A percentile compares a stretch with the other conserved stretches of the same genome.
These are phyloP conservation scores for Hypomyces rosellus DNA, from an alignment of 2,329 filamentous ascomycete genomes.

Conservation along the genomic window DNA sequence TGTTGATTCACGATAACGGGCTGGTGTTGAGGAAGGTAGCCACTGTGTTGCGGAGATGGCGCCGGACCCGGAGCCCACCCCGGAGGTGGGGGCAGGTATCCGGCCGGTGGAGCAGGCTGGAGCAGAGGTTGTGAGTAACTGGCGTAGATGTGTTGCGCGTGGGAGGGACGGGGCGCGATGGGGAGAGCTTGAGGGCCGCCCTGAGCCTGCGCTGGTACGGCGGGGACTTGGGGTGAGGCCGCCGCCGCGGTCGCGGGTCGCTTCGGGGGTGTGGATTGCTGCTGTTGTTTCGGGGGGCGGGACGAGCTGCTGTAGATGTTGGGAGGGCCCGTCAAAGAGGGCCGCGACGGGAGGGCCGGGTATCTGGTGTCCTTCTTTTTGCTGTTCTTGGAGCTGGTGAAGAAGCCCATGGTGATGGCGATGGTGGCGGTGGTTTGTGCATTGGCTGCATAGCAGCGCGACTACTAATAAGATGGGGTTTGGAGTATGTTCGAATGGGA, in stretches of 20 bases:
- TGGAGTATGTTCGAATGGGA: too few species aligned
- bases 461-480: too few species aligned
- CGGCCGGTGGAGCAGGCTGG: constrained; percentile 14
- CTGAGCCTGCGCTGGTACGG: too few species aligned
- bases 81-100: constrained; percentile 17
- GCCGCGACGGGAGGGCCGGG: constrained; percentile 6
- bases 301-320: constrained; percentile 16
- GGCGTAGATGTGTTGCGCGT: constrained; percentile 16
- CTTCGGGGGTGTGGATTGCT: constrained; percentile 1
- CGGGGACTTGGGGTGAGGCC: too few species aligned
- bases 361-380: not conserved
- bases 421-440: not conserved
- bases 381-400: constrained; percentile 21
- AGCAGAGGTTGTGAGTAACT: constrained; percentile 16
- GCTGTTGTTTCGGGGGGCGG: constrained; percentile 6
- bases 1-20: constrained; percentile 48
- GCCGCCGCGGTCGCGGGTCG: too few species aligned
- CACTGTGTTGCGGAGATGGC: not conserved
- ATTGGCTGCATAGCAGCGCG: not conserved
- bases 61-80: constrained; percentile 15
- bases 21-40: constrained; percentile 14
- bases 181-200: constrained; percentile 5
- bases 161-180: constrained; percentile 12
- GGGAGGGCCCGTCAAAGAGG: constrained; percentile 14
- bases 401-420: constrained; percentile 23